These are phyloP conservation scores for Cyberlindnera xylosilytica DNA, from an alignment of 805 yeast genomes.

Conservation along the genomic window DNA sequence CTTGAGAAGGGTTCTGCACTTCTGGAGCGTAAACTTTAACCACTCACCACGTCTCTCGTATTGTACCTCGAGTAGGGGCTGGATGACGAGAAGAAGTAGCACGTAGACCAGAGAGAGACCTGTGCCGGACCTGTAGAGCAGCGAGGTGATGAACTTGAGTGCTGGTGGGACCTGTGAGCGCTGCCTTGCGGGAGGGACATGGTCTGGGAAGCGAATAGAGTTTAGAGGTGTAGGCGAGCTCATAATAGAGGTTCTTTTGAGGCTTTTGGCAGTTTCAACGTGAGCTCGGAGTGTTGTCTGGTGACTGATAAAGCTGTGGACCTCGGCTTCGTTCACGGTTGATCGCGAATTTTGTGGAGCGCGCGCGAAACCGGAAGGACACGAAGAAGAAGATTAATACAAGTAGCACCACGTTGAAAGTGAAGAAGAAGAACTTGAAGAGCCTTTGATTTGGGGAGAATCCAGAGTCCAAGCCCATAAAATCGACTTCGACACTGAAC, in stretches of 20 bases:
- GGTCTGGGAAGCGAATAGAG: constrained; percentile 21
- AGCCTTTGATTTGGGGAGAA: too few relatives aligned
- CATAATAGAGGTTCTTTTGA: background rate
- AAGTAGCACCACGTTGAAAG: too few relatives aligned
- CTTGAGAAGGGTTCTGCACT: constrained; percentile 30
- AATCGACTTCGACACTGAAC: too few relatives aligned
- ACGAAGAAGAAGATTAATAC: too few relatives aligned
- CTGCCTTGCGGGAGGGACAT: constrained; percentile 9
- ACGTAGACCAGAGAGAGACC: constrained; percentile 30
- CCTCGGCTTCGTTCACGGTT: background rate
- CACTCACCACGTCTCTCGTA: constrained; percentile 38
- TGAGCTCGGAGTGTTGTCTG: background rate
- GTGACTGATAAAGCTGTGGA: background rate
- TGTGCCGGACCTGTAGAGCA: constrained; percentile 36
- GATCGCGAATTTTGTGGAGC: background rate
- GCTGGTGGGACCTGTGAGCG: constrained; percentile 23
- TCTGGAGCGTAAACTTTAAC: constrained; percentile 27
- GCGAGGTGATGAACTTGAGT: constrained; percentile 21
- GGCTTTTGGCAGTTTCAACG: background rate
- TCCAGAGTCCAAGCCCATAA: too few relatives aligned
- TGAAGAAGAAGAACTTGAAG: too few relatives aligned
- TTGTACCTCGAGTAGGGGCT: constrained; percentile 39
- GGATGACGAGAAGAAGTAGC: constrained; percentile 33
- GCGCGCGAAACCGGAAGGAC: too few relatives aligned
- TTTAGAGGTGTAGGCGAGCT: background rate